Conservation (phyloP, 2,329 filamentous ascomycete species). For the Nannizzia gypsea region DNA sequence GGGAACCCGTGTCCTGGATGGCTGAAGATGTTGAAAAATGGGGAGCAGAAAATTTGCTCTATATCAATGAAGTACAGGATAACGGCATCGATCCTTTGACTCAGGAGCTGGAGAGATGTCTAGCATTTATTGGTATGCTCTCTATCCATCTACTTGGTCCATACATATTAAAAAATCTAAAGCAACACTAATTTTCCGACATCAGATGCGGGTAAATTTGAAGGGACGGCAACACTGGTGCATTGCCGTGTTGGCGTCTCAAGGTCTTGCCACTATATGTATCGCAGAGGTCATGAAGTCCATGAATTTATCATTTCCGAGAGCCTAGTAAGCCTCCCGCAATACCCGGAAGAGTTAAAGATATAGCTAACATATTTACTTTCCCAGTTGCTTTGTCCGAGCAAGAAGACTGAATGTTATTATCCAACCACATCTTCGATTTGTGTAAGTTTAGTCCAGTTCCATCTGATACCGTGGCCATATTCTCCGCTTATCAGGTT, state of each 20-base stretch:
- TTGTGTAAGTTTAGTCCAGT: slow-evolving; percentile 47
- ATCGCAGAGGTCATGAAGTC: slow-evolving; percentile 97
- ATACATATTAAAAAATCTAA: background rate
- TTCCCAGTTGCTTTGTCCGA: slow-evolving; percentile 66
- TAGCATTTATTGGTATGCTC: slow-evolving; percentile 79
- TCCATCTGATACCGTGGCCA: too few species aligned
- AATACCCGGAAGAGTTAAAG: background rate
- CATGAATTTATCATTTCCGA: slow-evolving; percentile 67
- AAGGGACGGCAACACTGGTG: slow-evolving; percentile 75
- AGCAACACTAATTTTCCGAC: background rate
- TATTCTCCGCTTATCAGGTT: too few species aligned
- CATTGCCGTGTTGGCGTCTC: slow-evolving; percentile 96
- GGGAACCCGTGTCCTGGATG: slow-evolving; percentile 74
- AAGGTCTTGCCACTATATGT: slow-evolving; percentile 87
- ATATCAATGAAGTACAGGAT: slow-evolving; percentile 79
- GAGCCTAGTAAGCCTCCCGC: slow-evolving; percentile 58
- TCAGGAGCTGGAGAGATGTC: slow-evolving; percentile 69
- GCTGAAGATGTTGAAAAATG: slow-evolving; percentile 58
- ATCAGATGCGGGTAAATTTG: slow-evolving; percentile 63
- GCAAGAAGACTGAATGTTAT: slow-evolving; percentile 91
- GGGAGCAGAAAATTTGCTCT: slow-evolving; percentile 66
- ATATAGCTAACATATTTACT: slow-evolving; percentile 6
- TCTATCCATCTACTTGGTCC: background rate
- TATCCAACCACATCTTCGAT: slow-evolving; percentile 90
- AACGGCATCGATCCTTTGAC: slow-evolving; percentile 91